Evolutionary conservation across 345 rosid genomes (phyloP).

Genomic region (Salix suchowensis): DNA sequence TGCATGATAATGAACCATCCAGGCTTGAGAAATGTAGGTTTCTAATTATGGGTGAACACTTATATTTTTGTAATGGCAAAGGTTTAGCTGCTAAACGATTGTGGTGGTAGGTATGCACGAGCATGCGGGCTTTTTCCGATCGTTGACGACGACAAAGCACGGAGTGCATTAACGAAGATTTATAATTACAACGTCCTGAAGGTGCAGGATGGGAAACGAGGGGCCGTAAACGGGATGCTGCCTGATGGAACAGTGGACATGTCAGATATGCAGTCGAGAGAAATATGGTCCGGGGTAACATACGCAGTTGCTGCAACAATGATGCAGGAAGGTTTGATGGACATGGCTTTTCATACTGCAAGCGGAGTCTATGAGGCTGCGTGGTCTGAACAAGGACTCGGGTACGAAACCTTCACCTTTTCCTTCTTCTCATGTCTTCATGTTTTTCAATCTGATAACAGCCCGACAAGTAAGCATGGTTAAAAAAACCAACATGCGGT

Average conservation of each 20-base stretch:
- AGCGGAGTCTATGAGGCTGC: conserved; percentile 68
- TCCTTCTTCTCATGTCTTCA: background rate
- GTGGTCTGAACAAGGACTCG: conserved; percentile 81
- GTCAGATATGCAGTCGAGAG: conserved; percentile 80
- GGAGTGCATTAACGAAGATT: conserved; percentile 61
- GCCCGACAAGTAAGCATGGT: no score
- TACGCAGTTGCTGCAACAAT: conserved; percentile 85
- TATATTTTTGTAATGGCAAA: background rate
- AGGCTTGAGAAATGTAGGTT: background rate
- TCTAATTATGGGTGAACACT: background rate
- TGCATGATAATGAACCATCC: background rate
- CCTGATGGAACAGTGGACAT: conserved; percentile 76
- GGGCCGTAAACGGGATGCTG: conserved; percentile 94
- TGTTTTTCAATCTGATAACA: background rate
- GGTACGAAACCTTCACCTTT: conserved; percentile 38
- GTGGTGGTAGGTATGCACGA: conserved; percentile 60
- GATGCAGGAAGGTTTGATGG: conserved; percentile 73
- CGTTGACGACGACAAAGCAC: conserved; percentile 67
- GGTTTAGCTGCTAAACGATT: background rate
- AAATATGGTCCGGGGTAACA: conserved; percentile 95
- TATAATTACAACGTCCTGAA: conserved; percentile 73
- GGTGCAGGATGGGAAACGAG: conserved; percentile 73
- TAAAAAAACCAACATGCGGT: no score
- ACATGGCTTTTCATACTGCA: conserved; percentile 75
- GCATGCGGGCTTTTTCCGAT: conserved; percentile 77